Base-by-base conservation (phyloP, 352 stramenopile species). In the Phytophthora nicotianae region DNA sequence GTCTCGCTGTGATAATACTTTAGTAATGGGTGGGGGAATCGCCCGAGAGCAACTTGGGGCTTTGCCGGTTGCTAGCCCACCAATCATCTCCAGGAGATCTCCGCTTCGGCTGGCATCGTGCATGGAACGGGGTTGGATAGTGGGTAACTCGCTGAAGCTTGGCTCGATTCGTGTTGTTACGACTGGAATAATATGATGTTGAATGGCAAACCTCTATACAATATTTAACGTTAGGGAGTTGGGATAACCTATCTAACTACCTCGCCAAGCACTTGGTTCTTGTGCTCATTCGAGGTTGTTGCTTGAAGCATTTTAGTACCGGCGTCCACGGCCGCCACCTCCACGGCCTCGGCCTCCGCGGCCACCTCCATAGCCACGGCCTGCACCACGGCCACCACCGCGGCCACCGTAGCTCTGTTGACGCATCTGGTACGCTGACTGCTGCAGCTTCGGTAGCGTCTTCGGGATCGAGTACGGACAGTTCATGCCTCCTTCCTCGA, bases 401-500 rank as follows among this genome's bases (percentile, higher is more conserved):
- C 83, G 65, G 21, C 73, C 72, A 49, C 83, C 75, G 21, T 58
- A 72, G 38, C 71, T 72, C 42, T 70, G 65, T 26, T 63, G 66
- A 24, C 75, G 70, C 67, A 71, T 71, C 51, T 70, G 64, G 64
- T 86, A 89, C 13, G 81, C 79, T 26, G 80, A 70, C 53, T 83
- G 68, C 68, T 96, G 82, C 33, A 97, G 71, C 63, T 90, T 88
- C 0, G 90, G 88, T 23, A 97, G 54, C 38, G 65, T 70, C 66
- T 88, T 93, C 0, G 82, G 77, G 49, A 96, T 80, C 59, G 82
- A 90, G 75, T 96, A 96, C 51, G 83, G 77, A 43, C 72, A 90
- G 35, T 71, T 56, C 47, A 82, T 69, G 16, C 67, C 75, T 38
- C 74, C 70, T 19, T 82, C 73, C 43, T 95, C 86, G 49, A 97